Evolutionary conservation across 2,329 filamentous ascomycete genomes (phyloP), one percentile per base, ranked within the genome.

Genomic region (Colletotrichum kahawae): DNA sequence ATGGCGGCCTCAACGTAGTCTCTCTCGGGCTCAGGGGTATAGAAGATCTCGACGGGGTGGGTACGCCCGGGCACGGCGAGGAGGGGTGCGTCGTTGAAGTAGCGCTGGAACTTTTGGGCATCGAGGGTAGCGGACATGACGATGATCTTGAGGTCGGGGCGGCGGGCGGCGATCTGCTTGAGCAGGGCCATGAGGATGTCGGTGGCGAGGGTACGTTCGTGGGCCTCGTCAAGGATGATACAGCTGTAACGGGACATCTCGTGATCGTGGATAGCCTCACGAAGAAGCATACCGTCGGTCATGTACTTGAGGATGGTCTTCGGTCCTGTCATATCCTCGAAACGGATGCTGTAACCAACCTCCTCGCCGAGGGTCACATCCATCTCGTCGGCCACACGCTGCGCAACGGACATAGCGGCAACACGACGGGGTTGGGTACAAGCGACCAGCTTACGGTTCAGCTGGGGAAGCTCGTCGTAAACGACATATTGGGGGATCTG

Each of bases 41-140:
- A 99, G 85, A 98, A 99, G 77, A 99, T 97, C 87, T 99, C 96
- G 81, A 99, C 97, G 7, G 97, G 96, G 83, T 98, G 93, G 24
- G 97, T 99, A 84, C 97, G 93, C 82, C 97, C 97, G 43, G 97
- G 97, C 4, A 99, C 97, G 29, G 96, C 95, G 67, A 99, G 92
- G 54, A 99, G 89, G 8, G 97, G 97, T 6, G 97, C 97, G 80
- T 98, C 92, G 86, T 95, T 95, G 88, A 99, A 99, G 87, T 99
- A 99, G 76, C 93, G 93, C 85, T 98, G 97, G 83, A 99, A 99
- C 86, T 99, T 99, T 82, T 98, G 94, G 7, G 97, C 97, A 86
- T 99, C 97, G 70, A 99, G 91, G 12, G 97, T 99, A 76, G 97
- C 97, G 82, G 96, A 98, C 93, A 98, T 99, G 90, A 99, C 97